Evolutionary conservation across 306 rosid species (phyloP).

Genomic region (Purshia tridentata): DNA sequence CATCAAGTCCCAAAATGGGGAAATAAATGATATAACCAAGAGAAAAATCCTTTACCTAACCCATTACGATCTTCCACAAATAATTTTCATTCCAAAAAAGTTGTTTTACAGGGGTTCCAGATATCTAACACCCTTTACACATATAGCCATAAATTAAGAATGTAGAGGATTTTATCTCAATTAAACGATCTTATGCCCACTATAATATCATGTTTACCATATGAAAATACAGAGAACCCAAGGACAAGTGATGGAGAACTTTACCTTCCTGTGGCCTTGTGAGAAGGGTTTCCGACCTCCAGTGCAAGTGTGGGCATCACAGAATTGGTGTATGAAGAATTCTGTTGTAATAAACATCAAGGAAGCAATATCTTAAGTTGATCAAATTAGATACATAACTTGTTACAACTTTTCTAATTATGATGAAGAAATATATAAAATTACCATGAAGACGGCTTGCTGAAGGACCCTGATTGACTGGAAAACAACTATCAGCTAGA

Average conservation of each 20-base stretch:
- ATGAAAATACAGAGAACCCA: background rate
- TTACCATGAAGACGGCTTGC: conserved; percentile 72
- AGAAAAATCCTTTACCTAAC: too few relatives aligned
- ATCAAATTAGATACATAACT: background rate
- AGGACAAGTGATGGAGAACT: conserved; percentile 14
- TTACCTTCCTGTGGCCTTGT: conserved; percentile 63
- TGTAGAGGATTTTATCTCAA: too few relatives aligned
- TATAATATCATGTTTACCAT: background rate
- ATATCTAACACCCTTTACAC: too few relatives aligned
- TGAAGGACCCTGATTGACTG: conserved; percentile 54
- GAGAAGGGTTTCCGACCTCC: conserved; percentile 66
- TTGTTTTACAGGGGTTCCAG: too few relatives aligned
- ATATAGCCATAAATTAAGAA: too few relatives aligned
- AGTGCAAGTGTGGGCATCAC: conserved; percentile 69
- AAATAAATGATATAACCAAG: too few relatives aligned
- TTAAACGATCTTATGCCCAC: background rate
- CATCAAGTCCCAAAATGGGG: too few relatives aligned
- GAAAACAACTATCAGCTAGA: conserved; percentile 73
- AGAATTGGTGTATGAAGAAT: conserved; percentile 74
- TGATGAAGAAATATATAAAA: conserved; percentile 15
- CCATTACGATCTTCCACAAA: too few relatives aligned
- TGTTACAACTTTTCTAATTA: conserved; percentile 17
- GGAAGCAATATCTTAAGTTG: conserved; percentile 14
- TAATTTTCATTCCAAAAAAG: too few relatives aligned
- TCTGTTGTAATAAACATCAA: conserved; percentile 43